Conservation (phyloP, 169 alveolate genomes). For the Eimeria maxima region DNA sequence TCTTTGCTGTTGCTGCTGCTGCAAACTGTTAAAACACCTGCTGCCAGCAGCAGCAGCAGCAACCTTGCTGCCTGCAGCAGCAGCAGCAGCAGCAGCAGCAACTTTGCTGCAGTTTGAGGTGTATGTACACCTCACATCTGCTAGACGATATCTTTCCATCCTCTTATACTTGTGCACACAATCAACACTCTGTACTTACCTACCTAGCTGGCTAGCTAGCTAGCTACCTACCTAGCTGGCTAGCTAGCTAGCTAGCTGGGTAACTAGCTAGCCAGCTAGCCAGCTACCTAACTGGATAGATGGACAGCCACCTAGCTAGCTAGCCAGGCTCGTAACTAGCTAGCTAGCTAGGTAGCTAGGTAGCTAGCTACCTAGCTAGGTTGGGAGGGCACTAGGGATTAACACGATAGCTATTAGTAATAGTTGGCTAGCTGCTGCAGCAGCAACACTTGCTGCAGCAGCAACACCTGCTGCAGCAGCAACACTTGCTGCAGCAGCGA, state of each 20-base stretch:
- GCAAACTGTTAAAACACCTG: no score
- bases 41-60: no score
- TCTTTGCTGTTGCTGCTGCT: no score
- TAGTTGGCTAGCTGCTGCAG: neutral
- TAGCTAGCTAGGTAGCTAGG: neutral
- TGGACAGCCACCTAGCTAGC: neutral
- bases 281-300: neutral
- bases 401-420: no score
- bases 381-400: neutral
- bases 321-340: neutral
- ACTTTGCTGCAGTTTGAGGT: neutral
- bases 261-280: no score
- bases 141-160: neutral
- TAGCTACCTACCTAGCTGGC: neutral
- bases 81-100: conserved; percentile 39
- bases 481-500: no score
- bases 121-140: neutral
- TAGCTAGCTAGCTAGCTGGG: no score
- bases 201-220: conserved; percentile 18
- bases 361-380: conserved; percentile 1
- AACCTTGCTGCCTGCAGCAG: no score
- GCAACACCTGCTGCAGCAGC: no score
- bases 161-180: neutral
- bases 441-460: no score
- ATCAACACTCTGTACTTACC: no score